These are phyloP conservation scores for Phytophthora pisi DNA, from an alignment of 352 stramenopile genomes.

Conservation along the genomic window DNA sequence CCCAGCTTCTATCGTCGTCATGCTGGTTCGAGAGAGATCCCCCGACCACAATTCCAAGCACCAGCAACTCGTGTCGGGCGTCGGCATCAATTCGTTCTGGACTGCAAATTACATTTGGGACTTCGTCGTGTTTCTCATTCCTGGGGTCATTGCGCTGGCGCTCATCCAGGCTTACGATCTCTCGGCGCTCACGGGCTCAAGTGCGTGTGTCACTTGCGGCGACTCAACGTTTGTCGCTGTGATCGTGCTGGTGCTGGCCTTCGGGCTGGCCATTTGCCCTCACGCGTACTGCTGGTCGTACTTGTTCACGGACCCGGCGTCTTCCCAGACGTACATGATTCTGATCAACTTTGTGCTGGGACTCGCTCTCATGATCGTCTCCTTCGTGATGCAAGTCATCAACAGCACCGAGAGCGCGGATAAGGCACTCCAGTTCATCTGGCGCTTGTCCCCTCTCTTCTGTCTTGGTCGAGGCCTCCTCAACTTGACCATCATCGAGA, in stretches of 20 bases:
- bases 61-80: constrained; percentile 93
- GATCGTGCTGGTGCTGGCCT: constrained; percentile 61
- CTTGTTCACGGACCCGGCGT: constrained; percentile 56
- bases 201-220: constrained; percentile 34
- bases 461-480: constrained; percentile 54
- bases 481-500: constrained; percentile 39
- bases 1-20: constrained; percentile 89
- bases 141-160: constrained; percentile 38
- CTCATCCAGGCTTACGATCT: constrained; percentile 51
- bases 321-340: constrained; percentile 64
- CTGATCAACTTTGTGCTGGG: constrained; percentile 68
- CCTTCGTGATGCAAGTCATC: constrained; percentile 52
- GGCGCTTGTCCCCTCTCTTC: constrained; percentile 66
- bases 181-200: constrained; percentile 25
- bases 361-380: constrained; percentile 63
- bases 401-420: constrained; percentile 37
- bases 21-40: constrained; percentile 92
- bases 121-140: constrained; percentile 85
- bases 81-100: constrained; percentile 94
- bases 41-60: constrained; percentile 95
- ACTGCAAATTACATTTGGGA: constrained; percentile 93
- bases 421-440: constrained; percentile 64
- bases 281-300: constrained; percentile 69
- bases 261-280: constrained; percentile 65
- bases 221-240: constrained; percentile 42